Evolutionary conservation across 176 grass and related monocot species (phyloP), one percentile per base, ranked within the genome.

Genomic region (Paspalum vaginatum): DNA sequence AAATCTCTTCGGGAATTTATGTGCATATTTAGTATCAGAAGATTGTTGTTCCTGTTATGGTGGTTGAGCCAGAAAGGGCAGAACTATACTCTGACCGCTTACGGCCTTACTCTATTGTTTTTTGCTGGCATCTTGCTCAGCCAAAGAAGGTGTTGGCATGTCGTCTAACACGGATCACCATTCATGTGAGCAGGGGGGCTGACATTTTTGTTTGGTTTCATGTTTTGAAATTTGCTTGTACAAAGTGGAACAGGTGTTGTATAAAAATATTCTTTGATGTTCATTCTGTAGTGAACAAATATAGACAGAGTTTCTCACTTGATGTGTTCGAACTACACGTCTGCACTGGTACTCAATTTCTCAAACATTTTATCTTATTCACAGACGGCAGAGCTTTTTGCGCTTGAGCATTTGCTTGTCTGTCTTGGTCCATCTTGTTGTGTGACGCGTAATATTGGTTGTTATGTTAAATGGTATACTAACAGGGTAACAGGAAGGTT

Each of bases 181-280:
- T 65, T 76, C 76, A 59, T 66, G 42, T 44, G 49, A 76, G 70
- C 70, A 68, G 44, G 26, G 24, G 43, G 49, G 5, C 24, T 81
- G 38, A 25, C 43, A 0, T 70, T 87, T 52, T 76, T 66, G 41
- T 57, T 72, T 50, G 13, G 59, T 55, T 88, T 20, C 46, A 43
- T 78, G 59, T 27, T 79, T 27, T 53, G 68, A 79, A 59, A 67
- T 79, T 70, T 76, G 72, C 12, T 51, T 59, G 42, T 72, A 56
- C 27, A 65, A 79, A 74, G 5, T 49, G 68, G 52, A 81, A 70
- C n/a, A 43, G 1, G 32, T 74, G 41, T 58, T 87, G 86, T 88
- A 65, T 79, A 56, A 87, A 83, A 72, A 27, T 74, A 60, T 65
- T 66, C 9, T 77, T 72, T 66, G 14, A 37, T 73, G 18, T 26